A percentile compares a stretch with the other conserved stretches of the same genome.
Conservation (phyloP, 75 land plant genomes). For the Chamaecyparis obtusa region DNA sequence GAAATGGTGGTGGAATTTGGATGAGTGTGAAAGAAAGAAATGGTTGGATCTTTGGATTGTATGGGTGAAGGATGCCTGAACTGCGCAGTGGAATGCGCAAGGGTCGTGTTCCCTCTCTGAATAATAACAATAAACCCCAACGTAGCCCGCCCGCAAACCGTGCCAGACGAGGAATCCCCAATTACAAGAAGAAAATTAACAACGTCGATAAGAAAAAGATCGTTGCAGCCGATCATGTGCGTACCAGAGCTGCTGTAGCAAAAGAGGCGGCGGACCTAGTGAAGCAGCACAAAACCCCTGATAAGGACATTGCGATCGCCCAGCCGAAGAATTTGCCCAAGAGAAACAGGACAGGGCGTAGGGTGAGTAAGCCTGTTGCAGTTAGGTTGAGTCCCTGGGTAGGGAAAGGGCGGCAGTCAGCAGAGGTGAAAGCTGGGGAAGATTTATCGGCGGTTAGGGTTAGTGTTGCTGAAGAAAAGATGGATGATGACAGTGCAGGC, state of each 20-base stretch:
- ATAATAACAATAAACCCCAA: constrained; percentile 13
- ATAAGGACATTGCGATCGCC: background rate
- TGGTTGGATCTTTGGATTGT: constrained; percentile 20
- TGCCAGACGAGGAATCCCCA: constrained; percentile 6
- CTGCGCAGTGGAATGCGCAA: constrained; percentile 82
- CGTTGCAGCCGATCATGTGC: constrained; percentile 17
- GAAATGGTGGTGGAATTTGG: constrained; percentile 12
- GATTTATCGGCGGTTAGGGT: constrained; percentile 18
- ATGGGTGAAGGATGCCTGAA: constrained; percentile 87
- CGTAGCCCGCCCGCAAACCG: constrained; percentile 11
- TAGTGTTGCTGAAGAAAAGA: constrained; percentile 31
- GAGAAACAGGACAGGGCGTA: constrained; percentile 13
- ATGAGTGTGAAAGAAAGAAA: background rate
- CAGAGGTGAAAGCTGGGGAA: constrained; percentile 13
- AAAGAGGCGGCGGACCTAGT: constrained; percentile 26
- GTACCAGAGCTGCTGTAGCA: constrained; percentile 27
- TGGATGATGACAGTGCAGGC: constrained; percentile 70
- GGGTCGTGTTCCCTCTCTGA: constrained; percentile 34
- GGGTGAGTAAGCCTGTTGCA: constrained; percentile 15
- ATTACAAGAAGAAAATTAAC: background rate
- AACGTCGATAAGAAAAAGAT: background rate
- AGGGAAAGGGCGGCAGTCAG: constrained; percentile 4
- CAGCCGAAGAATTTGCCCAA: constrained; percentile 2
- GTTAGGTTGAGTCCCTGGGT: background rate
- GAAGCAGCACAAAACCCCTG: constrained; percentile 11